Evolutionary conservation across 805 yeast genomes (phyloP).

Genomic region (Tetrapisispora nanseiensis): DNA sequence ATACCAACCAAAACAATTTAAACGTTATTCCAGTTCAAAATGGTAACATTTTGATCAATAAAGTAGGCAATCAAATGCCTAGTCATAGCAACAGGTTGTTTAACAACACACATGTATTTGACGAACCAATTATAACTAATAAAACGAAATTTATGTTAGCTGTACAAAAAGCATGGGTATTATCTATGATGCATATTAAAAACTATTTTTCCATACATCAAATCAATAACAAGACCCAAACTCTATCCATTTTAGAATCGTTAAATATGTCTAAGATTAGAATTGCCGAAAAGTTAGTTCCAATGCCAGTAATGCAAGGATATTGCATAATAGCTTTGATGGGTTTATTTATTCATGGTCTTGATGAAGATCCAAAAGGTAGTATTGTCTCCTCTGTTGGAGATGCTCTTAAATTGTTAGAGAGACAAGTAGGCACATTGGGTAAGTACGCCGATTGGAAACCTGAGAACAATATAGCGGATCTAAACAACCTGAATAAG

Average conservation of each 20-base stretch:
- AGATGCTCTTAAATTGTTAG: slow-evolving; percentile 50
- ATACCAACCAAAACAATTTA: neutral
- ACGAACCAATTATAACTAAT: slow-evolving; percentile 5
- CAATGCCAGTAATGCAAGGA: slow-evolving; percentile 56
- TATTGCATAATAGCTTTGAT: slow-evolving; percentile 52
- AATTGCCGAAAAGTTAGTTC: slow-evolving; percentile 52
- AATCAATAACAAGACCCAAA: neutral
- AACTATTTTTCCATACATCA: neutral
- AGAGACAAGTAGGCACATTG: slow-evolving; percentile 47
- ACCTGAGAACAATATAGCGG: slow-evolving; percentile 7
- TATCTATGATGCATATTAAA: neutral
- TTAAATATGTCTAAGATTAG: slow-evolving; percentile 28
- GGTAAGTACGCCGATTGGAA: slow-evolving; percentile 34
- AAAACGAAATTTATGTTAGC: slow-evolving; percentile 4
- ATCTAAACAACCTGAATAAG: slow-evolving; percentile 5
- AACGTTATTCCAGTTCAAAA: neutral
- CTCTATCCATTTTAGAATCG: slow-evolving; percentile 15
- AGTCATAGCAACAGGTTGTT: neutral
- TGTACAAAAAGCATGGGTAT: neutral
- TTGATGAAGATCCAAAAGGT: slow-evolving; percentile 54
- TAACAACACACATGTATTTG: slow-evolving; percentile 8
- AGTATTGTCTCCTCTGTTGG: slow-evolving; percentile 48
- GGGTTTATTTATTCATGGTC: slow-evolving; percentile 40
- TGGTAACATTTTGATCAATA: slow-evolving; percentile 1
- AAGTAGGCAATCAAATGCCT: neutral